A percentile compares a stretch with the other conserved stretches of the same genome.
Evolutionary conservation across 2,329 filamentous ascomycete species (phyloP).

Genomic region (Aspergillus sclerotialis): DNA sequence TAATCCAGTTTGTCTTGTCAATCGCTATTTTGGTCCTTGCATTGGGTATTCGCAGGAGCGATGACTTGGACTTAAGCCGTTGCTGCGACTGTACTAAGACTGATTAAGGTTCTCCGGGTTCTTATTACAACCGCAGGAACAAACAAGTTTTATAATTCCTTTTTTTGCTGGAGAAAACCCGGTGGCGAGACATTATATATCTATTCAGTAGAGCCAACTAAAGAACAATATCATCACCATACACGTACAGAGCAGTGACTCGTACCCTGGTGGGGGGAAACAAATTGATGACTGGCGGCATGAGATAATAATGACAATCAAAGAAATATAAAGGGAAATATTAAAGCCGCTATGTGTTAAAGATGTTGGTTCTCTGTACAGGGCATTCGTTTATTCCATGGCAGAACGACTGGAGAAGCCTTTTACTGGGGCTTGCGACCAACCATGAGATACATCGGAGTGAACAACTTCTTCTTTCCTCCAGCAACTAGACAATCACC

Average conservation of each 20-base stretch:
- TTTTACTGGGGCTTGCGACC: constrained; percentile 66
- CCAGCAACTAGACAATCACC: constrained; percentile 83
- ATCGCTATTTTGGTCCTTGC: too few species aligned
- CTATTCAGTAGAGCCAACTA: constrained; percentile 1
- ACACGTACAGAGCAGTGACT: constrained; percentile 12
- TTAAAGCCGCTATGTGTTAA: constrained; percentile 13
- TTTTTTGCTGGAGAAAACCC: not conserved
- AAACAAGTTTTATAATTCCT: too few species aligned
- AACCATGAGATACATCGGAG: constrained; percentile 97
- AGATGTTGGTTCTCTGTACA: constrained; percentile 6
- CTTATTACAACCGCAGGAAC: too few species aligned
- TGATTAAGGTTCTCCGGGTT: too few species aligned
- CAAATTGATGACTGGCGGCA: constrained; percentile 11
- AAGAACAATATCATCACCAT: constrained; percentile 12
- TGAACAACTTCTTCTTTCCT: constrained; percentile 85
- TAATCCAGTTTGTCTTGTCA: too few species aligned
- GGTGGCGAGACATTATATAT: constrained; percentile 5
- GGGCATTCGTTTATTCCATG: constrained; percentile 9
- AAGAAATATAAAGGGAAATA: constrained; percentile 5
- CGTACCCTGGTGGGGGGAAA: constrained; percentile 8
- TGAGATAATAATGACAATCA: constrained; percentile 11
- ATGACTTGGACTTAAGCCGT: too few species aligned
- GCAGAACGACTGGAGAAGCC: constrained; percentile 2
- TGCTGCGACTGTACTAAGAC: too few species aligned
- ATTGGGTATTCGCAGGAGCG: too few species aligned